phyloP scores from a whole-genome alignment of 2,329 filamentous ascomycete genomes.

The Penicillium rolfsii region DNA sequence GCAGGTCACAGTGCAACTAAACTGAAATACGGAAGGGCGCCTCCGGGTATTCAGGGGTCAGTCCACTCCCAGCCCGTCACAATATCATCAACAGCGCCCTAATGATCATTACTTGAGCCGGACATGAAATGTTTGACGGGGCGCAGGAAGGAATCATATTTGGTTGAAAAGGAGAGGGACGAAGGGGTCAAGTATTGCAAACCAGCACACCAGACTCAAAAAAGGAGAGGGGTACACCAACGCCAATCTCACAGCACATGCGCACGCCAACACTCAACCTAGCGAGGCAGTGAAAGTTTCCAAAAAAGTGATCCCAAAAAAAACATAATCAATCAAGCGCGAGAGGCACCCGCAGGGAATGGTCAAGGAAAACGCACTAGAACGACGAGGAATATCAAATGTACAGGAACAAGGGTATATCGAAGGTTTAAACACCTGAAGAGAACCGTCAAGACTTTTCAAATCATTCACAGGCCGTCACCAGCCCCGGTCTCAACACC shows the following conservation, averaged over 20 bases:
- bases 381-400: conserved; percentile 34
- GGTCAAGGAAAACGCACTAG: conserved; percentile 28
- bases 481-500: conserved; percentile 49
- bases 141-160: conserved; percentile 15
- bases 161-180: conserved; percentile 16
- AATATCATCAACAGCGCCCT: conserved; percentile 6
- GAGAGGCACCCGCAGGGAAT: conserved; percentile 22
- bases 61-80: conserved; percentile 20
- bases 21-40: conserved; percentile 29
- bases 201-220: conserved; percentile 26
- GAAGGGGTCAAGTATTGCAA: conserved; percentile 25
- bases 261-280: conserved; percentile 32
- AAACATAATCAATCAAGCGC: conserved; percentile 12
- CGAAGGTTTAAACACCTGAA: conserved; percentile 38
- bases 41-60: conserved; percentile 13
- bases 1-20: conserved; percentile 37
- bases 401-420: conserved; percentile 47
- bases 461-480: conserved; percentile 43
- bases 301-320: conserved; percentile 22
- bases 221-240: conserved; percentile 35
- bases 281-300: conserved; percentile 27
- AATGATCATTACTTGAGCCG: conserved; percentile 1
- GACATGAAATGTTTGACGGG: conserved; percentile 2
- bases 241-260: conserved; percentile 38
- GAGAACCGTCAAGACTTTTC: conserved; percentile 37